A percentile compares a stretch with the other conserved stretches of the same genome.
phyloP scores from a whole-genome alignment of 192 early-diverging fungal species.

The Entomortierella chlamydospora region DNA sequence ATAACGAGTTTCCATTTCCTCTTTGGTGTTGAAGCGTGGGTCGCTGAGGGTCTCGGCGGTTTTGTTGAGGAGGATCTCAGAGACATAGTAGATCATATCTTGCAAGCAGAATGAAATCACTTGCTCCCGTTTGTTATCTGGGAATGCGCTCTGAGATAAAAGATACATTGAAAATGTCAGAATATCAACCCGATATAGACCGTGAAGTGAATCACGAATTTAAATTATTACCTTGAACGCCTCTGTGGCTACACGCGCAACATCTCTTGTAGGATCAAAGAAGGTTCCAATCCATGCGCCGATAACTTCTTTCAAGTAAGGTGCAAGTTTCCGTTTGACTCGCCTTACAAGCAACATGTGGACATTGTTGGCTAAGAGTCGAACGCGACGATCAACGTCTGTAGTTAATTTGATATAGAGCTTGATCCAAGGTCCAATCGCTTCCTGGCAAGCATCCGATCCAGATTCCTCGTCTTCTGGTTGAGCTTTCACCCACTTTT shows the following conservation, averaged over 20 bases:
- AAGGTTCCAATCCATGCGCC: conserved; percentile 85
- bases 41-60: conserved; percentile 87
- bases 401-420: conserved; percentile 73
- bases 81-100: conserved; percentile 78
- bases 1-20: conserved; percentile 82
- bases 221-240: conserved; percentile 71
- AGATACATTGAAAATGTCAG: neutral
- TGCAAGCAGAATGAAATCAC: conserved; percentile 82
- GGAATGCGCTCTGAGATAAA: conserved; percentile 77
- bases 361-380: conserved; percentile 73
- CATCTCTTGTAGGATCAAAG: conserved; percentile 88
- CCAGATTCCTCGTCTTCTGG: conserved; percentile 55
- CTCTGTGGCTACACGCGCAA: conserved; percentile 68
- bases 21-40: conserved; percentile 75
- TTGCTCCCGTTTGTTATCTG: conserved; percentile 77
- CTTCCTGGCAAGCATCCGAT: conserved; percentile 60
- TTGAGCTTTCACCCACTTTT: conserved; percentile 67
- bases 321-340: conserved; percentile 80
- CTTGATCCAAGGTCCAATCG: conserved; percentile 63
- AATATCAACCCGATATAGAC: no score
- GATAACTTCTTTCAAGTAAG: conserved; percentile 83
- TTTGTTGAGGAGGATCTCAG: conserved; percentile 77
- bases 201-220: neutral
- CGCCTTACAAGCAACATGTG: conserved; percentile 76
- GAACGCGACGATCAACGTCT: conserved; percentile 89